Evolutionary conservation across 2,329 filamentous ascomycete species (phyloP).

Genomic region (Trichoderma simmonsii): DNA sequence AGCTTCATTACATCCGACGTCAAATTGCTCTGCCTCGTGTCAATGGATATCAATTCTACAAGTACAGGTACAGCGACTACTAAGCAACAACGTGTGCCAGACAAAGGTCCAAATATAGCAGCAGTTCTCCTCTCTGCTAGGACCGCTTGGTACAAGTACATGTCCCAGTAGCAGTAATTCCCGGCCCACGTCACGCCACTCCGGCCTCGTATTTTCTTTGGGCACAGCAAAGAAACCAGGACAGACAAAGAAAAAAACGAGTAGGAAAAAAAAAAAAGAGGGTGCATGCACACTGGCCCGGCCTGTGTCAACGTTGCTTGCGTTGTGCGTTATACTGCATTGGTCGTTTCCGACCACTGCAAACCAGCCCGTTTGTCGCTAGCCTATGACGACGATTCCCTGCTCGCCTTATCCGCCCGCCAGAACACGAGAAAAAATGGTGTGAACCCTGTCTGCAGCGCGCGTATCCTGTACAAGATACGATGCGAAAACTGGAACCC

Average conservation of each 20-base stretch:
- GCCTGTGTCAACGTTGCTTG: slow-evolving; percentile 15
- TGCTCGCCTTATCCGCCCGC: slow-evolving; percentile 14
- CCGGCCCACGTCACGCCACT: slow-evolving; percentile 12
- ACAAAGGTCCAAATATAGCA: background rate
- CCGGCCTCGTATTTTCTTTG: slow-evolving; percentile 8
- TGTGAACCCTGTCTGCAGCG: background rate
- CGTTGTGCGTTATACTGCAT: slow-evolving; percentile 12
- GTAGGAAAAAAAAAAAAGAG: background rate
- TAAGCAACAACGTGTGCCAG: background rate
- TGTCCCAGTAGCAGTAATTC: background rate
- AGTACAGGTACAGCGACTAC: background rate
- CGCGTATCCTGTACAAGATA: slow-evolving; percentile 17
- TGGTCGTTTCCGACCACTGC: slow-evolving; percentile 1
- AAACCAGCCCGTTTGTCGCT: background rate
- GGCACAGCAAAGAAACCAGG: background rate
- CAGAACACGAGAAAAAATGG: slow-evolving; percentile 17
- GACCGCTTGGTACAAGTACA: background rate
- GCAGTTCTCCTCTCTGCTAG: background rate
- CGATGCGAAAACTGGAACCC: slow-evolving; percentile 1
- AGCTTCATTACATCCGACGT: background rate
- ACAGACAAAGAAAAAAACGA: background rate
- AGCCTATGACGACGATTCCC: slow-evolving; percentile 7
- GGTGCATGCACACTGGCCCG: background rate
- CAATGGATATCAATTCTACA: background rate
- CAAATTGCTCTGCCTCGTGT: background rate